Base-by-base conservation (phyloP, 768 basidiomycete genomes). In the Hericium coralloides region DNA sequence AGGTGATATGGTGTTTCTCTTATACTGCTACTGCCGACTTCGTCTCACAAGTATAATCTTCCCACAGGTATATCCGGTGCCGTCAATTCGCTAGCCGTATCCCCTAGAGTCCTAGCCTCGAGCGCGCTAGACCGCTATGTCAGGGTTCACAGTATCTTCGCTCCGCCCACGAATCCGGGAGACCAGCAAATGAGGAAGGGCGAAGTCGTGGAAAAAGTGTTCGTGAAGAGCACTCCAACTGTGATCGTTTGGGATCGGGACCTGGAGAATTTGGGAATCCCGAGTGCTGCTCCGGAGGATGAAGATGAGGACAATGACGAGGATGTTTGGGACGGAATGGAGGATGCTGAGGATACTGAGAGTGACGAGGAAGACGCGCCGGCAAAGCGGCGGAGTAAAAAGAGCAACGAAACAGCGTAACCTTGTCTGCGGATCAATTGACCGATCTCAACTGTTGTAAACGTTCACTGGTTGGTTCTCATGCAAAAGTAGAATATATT, bases 321-420 rank as follows among this genome's bases (percentile, higher is more conserved):
- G 10, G 83, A 83, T 38, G 66, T 89, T 31, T 91, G 89, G 89
- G 76, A 83, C 55, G 73, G 72, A 23, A 82, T 92, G 82, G 72
- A 81, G 59, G 72, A 78, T 52, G 72, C 77, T 41, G 77, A 72
- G 4, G 77, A 73, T 41, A 72, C 71, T 31, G 68, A 69, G 53
- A 51, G 52, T 36, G 59, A 56, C 20, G 67, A 67, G 41, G 68
- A 70, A 37, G 61, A 64, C 50, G 64, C 26, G 20, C 52, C 41
- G 38, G 61, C 6, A 22, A 50, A 50, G 49, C 18, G 31, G 18
- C 55, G 41, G 67, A 63, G 43, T 45, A 20, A 45, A 45, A 45
- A 45, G 43, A 20, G n/a, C 20, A 15, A 17, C 43, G 18, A 45
- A 17, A 9, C 18, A 12, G 9, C 43, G 9, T 45, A 45, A 20